Conservation (phyloP, 768 basidiomycete species). For the Kondoa malvinella region DNA sequence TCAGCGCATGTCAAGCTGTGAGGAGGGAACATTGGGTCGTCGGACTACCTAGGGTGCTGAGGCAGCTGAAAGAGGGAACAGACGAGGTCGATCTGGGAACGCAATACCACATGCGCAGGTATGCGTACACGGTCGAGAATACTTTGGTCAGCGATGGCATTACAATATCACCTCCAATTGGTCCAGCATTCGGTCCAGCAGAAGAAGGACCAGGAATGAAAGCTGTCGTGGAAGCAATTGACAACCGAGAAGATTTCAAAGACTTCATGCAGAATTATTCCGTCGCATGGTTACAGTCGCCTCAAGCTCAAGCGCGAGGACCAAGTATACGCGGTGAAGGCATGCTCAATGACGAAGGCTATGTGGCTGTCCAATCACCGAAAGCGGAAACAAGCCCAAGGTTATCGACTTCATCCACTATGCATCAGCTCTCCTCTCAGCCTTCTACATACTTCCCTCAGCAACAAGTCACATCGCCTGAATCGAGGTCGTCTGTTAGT, state of each 20-base stretch:
- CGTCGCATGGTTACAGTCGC: constrained; percentile 42
- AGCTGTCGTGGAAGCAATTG: constrained; percentile 71
- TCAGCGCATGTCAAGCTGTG: constrained; percentile 71
- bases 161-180: constrained; percentile 49
- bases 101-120: constrained; percentile 88
- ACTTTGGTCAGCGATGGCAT: constrained; percentile 75
- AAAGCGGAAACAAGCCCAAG: constrained; percentile 13
- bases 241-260: constrained; percentile 88
- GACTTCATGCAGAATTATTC: constrained; percentile 95
- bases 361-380: constrained; percentile 39
- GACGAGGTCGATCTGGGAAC: constrained; percentile 97
- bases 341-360: constrained; percentile 73
- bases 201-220: constrained; percentile 56
- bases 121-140: constrained; percentile 84
- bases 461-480: constrained; percentile 17
- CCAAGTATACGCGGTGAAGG: constrained; percentile 27
- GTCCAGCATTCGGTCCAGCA: constrained; percentile 45
- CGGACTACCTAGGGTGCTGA: constrained; percentile 75
- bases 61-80: constrained; percentile 83
- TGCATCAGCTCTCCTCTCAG: constrained; percentile 9
- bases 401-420: constrained; percentile 28
- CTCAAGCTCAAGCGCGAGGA: constrained; percentile 10
- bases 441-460: constrained; percentile 26
- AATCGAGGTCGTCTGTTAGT: constrained; percentile 9
- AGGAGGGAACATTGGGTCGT: constrained; percentile 97